Evolutionary conservation across 177 flowering plant species (phyloP), one percentile per base, ranked within the genome.

Genomic region (Vitis hybrid): DNA sequence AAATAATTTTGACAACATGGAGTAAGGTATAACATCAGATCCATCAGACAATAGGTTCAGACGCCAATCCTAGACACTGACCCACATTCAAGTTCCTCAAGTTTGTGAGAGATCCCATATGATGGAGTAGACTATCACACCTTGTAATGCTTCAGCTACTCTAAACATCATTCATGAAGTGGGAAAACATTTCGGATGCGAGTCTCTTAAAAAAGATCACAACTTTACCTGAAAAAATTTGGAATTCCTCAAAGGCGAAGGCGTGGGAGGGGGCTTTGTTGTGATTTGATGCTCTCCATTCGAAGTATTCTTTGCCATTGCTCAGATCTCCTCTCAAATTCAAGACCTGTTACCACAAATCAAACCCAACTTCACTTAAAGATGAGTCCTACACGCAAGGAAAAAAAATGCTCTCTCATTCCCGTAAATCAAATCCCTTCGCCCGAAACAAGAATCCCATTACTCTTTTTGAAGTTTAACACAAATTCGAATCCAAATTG

Each of bases 191-290:
- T 40, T 40, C 45, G 45, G 45, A 40, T n/a, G n/a, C n/a, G n/a
- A 4, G 8, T 40, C 30, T 7, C 30, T 26, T 3, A 52, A 10
- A 17, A 21, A 52, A 54, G n/a, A 6, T 26, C 0, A 15, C 17
- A 21, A 14, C 3, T 3, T 67, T 59, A 83, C 89, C 84, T 86
- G 82, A 62, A 79, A 86, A 52, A 86, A 86, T 68, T 81, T 86
- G 69, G 89, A 83, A 62, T 67, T 71, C 3, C 89, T 70, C 78
- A 86, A 67, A 13, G 89, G 89, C 13, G 88, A 86, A 2, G 86
- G 89, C 69, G 71, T 60, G 0, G 89, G 89, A 56, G 88, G 86
- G 8, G 82, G 72, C 81, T 86, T 85, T 52, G 80, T 69, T 2
- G 74, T 70, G 1, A 73, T 67, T 1, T 74, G 60, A 14, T 78